A percentile compares a stretch with the other conserved stretches of the same genome.
phyloP scores from a whole-genome alignment of 2,329 filamentous ascomycete species.

The Hymenoscyphus fraxineus region DNA sequence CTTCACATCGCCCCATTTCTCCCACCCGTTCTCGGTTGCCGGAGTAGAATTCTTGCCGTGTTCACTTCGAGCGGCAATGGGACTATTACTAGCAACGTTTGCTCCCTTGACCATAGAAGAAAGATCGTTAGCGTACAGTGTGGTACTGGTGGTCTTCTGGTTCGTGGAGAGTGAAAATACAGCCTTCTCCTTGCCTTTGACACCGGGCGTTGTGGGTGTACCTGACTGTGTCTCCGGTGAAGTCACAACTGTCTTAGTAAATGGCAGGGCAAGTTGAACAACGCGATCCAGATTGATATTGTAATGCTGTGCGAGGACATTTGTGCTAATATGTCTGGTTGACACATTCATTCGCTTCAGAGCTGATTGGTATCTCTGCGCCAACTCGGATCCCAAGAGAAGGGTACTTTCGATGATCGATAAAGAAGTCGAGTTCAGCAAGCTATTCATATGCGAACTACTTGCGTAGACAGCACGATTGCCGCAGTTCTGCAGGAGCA shows the following conservation, averaged over 20 bases:
- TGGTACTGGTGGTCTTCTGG: slow-evolving; percentile 41
- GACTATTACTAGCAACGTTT: slow-evolving; percentile 33
- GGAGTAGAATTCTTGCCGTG: slow-evolving; percentile 22
- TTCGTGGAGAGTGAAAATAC: slow-evolving; percentile 42
- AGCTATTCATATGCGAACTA: slow-evolving; percentile 81
- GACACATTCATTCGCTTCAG: slow-evolving; percentile 69
- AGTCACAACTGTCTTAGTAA: slow-evolving; percentile 64
- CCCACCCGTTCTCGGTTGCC: slow-evolving; percentile 51
- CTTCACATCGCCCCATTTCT: slow-evolving; percentile 76
- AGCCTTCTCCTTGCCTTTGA: slow-evolving; percentile 74
- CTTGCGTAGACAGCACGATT: slow-evolving; percentile 96
- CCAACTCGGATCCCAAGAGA: slow-evolving; percentile 77
- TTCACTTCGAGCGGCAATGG: slow-evolving; percentile 32
- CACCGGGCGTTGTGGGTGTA: slow-evolving; percentile 51
- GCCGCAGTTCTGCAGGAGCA: slow-evolving; percentile 90
- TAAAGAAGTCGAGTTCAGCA: slow-evolving; percentile 83
- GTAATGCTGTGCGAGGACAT: slow-evolving; percentile 80
- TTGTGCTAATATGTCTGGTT: slow-evolving; percentile 63
- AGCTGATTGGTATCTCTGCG: slow-evolving; percentile 87
- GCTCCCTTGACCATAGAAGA: slow-evolving; percentile 65
- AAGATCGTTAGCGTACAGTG: slow-evolving; percentile 79
- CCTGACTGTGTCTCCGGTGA: slow-evolving; percentile 45
- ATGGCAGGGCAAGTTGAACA: slow-evolving; percentile 77
- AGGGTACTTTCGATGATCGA: slow-evolving; percentile 74
- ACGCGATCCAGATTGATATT: slow-evolving; percentile 76